Evolutionary conservation across 2,329 filamentous ascomycete genomes (phyloP).

Genomic region (Microsporum canis): DNA sequence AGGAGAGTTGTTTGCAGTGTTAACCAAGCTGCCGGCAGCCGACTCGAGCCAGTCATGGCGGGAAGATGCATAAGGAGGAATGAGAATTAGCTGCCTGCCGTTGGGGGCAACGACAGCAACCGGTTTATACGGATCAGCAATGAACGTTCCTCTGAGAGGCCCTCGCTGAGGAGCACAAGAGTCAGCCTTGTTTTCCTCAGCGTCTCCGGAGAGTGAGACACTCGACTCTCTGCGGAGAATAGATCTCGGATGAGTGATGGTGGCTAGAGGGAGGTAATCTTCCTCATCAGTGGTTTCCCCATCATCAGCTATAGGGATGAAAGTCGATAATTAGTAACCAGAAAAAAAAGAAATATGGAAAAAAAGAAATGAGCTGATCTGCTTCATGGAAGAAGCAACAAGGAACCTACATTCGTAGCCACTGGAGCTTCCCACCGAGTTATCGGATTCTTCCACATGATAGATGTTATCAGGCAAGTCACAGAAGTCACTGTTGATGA

Average conservation of each 20-base stretch:
- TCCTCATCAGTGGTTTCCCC: slow-evolving; percentile 52
- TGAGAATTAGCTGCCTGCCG: slow-evolving; percentile 39
- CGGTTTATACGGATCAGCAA: slow-evolving; percentile 38
- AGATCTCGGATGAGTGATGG: slow-evolving; percentile 37
- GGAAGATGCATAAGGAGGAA: slow-evolving; percentile 37
- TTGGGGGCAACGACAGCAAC: slow-evolving; percentile 39
- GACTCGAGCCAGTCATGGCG: slow-evolving; percentile 37
- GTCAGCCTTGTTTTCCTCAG: slow-evolving; percentile 26
- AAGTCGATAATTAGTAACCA: slow-evolving; percentile 1
- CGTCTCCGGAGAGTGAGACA: slow-evolving; percentile 34
- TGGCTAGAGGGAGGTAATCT: slow-evolving; percentile 40
- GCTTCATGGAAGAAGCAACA: not conserved
- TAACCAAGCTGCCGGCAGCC: slow-evolving; percentile 30
- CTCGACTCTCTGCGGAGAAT: slow-evolving; percentile 41
- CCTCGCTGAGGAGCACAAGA: slow-evolving; percentile 31
- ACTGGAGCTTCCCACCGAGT: slow-evolving; percentile 35
- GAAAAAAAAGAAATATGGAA: slow-evolving; percentile 10
- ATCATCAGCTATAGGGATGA: slow-evolving; percentile 39
- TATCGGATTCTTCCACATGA: slow-evolving; percentile 35
- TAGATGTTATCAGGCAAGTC: slow-evolving; percentile 33
- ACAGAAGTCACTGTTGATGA: slow-evolving; percentile 28
- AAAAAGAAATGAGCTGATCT: not conserved
- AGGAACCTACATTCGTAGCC: slow-evolving; percentile 49
- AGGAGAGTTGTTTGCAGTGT: slow-evolving; percentile 35
- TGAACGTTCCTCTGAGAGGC: slow-evolving; percentile 38